Base-by-base conservation (phyloP, 768 basidiomycete genomes). In the Rhodosporidiobolus sp. region DNA sequence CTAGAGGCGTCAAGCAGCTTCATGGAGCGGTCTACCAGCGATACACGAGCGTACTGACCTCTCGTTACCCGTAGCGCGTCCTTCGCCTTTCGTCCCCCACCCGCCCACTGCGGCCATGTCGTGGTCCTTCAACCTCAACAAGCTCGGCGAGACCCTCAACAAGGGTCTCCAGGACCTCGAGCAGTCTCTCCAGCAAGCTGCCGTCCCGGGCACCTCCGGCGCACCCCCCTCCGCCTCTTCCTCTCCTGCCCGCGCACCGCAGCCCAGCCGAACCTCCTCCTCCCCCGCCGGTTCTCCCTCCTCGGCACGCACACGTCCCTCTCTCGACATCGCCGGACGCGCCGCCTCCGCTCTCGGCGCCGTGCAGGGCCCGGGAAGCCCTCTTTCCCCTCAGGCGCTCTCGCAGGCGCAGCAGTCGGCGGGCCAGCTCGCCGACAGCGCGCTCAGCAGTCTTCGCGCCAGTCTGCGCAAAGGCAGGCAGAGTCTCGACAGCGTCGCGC, bases 401-500 rank as follows among this genome's bases (percentile, higher is more conserved):
- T 1, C 58, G 19, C 35, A 54, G 14, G 67, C 72, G 19, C 66
- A 73, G 45, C 73, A 75, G 58, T 67, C 86, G 11, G 84, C 88
- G 11, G 79, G 82, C 45, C 86, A 87, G 67, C 81, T 88, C 67
- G 86, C 89, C 30, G 89, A 90, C 63, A 84, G 85, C 69, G 85
- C 88, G 7, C 79, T 88, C 19, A 83, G 81, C 32, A 88, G 85
- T 77, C 81, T 90, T 54, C 86, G 89, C 73, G 90, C 88, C 80
- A 87, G 87, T 86, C 35, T 78, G 84, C 38, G 82, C 78, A 22
- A 86, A 82, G 78, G 83, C 84, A 50, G 78, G 78, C 66, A 67
- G 57, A 72, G 71, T 38, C 58, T 72, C 32, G 71, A 72, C 6
- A n/a, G n/a, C 34, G 71, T 57, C 10, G 69, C 70, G 34, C 20